Conservation (phyloP, 768 basidiomycete genomes). For the Termitomyces sp. region DNA sequence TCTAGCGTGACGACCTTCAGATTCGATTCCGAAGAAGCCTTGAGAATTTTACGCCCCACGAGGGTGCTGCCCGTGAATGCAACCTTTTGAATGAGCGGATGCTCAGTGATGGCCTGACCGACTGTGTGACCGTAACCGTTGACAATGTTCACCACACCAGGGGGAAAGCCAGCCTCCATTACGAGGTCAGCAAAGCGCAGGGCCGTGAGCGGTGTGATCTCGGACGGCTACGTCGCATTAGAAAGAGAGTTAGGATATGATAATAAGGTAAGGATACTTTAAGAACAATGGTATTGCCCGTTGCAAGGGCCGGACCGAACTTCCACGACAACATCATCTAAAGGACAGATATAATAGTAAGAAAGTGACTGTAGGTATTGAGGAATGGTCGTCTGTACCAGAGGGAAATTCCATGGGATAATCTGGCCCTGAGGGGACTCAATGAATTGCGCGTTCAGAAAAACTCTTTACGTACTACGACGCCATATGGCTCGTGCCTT, state of each 20-base stretch:
- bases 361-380: background rate
- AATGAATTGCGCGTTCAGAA: background rate
- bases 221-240: conserved; percentile 43
- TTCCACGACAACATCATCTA: conserved; percentile 24
- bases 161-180: conserved; percentile 64
- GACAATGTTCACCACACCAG: conserved; percentile 66
- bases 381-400: conserved; percentile 8
- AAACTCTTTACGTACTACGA: conserved; percentile 23
- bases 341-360: background rate
- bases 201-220: conserved; percentile 59
- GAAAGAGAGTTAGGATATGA: background rate
- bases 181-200: conserved; percentile 44
- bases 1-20: conserved; percentile 82
- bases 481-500: conserved; percentile 52
- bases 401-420: conserved; percentile 53
- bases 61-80: conserved; percentile 86
- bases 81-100: conserved; percentile 59
- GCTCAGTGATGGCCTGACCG: conserved; percentile 55
- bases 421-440: conserved; percentile 34
- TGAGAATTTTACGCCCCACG: conserved; percentile 74
- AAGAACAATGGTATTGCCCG: conserved; percentile 58
- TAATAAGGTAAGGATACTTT: conserved; percentile 22
- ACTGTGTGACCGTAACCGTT: conserved; percentile 57
- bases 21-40: conserved; percentile 75
- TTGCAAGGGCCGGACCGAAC: conserved; percentile 24